Evolutionary conservation across 768 basidiomycete genomes (phyloP).

Genomic region (Imleria badia): DNA sequence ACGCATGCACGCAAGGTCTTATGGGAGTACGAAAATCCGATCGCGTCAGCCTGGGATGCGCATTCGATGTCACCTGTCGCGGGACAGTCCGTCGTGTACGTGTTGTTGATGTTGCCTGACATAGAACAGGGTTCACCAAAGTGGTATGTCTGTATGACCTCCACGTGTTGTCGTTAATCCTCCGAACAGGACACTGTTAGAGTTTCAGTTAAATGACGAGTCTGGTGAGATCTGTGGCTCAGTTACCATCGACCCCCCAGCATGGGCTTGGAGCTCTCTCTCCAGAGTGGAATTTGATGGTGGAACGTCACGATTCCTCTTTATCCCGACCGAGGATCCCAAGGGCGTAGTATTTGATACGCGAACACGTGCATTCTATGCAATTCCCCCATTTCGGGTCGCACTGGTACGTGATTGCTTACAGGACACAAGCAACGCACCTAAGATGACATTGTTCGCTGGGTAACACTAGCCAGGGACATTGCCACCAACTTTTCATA

Average conservation of each 20-base stretch:
- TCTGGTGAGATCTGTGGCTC: not conserved
- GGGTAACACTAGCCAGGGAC: not conserved
- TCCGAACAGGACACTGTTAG: not conserved
- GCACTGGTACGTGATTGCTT: not conserved
- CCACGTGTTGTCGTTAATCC: not conserved
- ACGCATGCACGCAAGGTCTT: too few species aligned
- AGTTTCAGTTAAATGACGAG: not conserved
- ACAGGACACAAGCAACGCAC: constrained; percentile 11
- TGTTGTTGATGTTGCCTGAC: too few species aligned
- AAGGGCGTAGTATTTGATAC: not conserved
- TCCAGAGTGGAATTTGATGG: accelerated
- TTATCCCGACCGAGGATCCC: not conserved
- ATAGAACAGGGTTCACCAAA: too few species aligned
- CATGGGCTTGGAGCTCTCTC: not conserved
- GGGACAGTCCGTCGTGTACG: not conserved
- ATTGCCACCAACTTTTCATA: not conserved
- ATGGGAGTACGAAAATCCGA: too few species aligned
- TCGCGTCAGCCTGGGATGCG: not conserved
- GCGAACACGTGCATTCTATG: not conserved
- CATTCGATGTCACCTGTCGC: not conserved
- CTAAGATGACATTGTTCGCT: not conserved
- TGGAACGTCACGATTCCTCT: not conserved
- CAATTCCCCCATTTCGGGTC: not conserved
- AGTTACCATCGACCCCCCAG: not conserved
- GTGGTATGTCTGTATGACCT: not conserved